Conservation (phyloP, 192 early-diverging fungal genomes). For the Coemansia sp. region DNA sequence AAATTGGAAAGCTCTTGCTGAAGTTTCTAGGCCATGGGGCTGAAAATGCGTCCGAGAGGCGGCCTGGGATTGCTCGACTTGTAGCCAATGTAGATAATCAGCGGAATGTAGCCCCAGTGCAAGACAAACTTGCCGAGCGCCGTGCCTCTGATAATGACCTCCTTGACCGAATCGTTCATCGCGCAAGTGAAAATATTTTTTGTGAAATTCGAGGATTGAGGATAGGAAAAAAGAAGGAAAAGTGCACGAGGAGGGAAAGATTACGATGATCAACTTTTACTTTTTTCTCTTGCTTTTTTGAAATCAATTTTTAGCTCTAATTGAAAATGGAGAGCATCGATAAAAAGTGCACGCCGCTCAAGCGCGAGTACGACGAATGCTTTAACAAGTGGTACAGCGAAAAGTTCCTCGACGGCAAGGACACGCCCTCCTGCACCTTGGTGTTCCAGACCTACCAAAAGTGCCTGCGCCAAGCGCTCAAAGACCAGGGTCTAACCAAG, state of each 20-base stretch:
- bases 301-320: slow-evolving; percentile 3
- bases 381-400: slow-evolving; percentile 97
- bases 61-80: slow-evolving; percentile 42
- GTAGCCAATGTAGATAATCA: slow-evolving; percentile 51
- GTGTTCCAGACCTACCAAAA: slow-evolving; percentile 80
- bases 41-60: slow-evolving; percentile 50
- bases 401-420: slow-evolving; percentile 87
- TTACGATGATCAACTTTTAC: not conserved
- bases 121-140: slow-evolving; percentile 39
- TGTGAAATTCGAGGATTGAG: not conserved
- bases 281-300: not conserved
- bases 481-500: slow-evolving; percentile 81
- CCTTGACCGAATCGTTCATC: slow-evolving; percentile 52
- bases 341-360: slow-evolving; percentile 72
- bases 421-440: slow-evolving; percentile 74
- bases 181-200: not conserved
- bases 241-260: not conserved
- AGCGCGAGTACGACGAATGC: slow-evolving; percentile 85
- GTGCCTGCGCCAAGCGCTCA: slow-evolving; percentile 74
- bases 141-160: slow-evolving; percentile 37
- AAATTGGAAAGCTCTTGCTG: not conserved
- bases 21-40: slow-evolving; percentile 39
- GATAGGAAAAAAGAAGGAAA: not conserved
- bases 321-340: slow-evolving; percentile 58
- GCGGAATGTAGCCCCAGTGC: slow-evolving; percentile 52